Evolutionary conservation across 2,329 filamentous ascomycete species (phyloP), one percentile per base, ranked within the genome.

Genomic region (Aspergillus sp.): DNA sequence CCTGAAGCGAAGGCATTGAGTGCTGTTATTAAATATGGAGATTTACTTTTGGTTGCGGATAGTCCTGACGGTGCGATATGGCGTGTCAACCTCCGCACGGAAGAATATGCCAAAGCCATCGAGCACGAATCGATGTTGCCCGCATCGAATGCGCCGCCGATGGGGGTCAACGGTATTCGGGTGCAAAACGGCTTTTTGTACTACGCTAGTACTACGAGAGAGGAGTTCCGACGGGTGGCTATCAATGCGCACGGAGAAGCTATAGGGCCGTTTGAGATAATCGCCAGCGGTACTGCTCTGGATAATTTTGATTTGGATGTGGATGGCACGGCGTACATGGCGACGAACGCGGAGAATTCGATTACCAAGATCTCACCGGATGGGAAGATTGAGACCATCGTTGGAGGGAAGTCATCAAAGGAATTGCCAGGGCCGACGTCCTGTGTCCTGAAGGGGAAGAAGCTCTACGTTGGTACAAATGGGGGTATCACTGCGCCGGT

Each of bases 401-500:
- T 55, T 3, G 58, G 58, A 20, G 56, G 55, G 1, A 53, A 57
- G 25, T 46, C 56, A 10, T 60, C 58, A 1, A 58, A 51, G 1
- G 38, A 54, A n/a, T 49, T 60, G n/a, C 50, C 56, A 3, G 58
- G 58, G 2, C 46, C 58, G 2, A 60, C 52, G 3, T 57, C 52
- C 1, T 51, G 47, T 17, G 49, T 50, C 10, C 35, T 60, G 39
- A 48, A 59, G 41, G 48, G 45, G 2, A 52, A 54, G 39, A 50
- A 45, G 10, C 23, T 60, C n/a, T 60, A 59, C 35, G 58, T 58
- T 12, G 58, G 56, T 6, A 60, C 58, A 3, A 60, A 53, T 5
- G 58, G 58, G 10, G 58, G 56, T 3, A 51, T 58, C 27, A 56
- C 58, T 15, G 56, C 56, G 10, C 56, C 58, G 19, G 58, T 60